Evolutionary conservation across 2,329 filamentous ascomycete species (phyloP).

Genomic region (Coniochaeta hoffmannii): DNA sequence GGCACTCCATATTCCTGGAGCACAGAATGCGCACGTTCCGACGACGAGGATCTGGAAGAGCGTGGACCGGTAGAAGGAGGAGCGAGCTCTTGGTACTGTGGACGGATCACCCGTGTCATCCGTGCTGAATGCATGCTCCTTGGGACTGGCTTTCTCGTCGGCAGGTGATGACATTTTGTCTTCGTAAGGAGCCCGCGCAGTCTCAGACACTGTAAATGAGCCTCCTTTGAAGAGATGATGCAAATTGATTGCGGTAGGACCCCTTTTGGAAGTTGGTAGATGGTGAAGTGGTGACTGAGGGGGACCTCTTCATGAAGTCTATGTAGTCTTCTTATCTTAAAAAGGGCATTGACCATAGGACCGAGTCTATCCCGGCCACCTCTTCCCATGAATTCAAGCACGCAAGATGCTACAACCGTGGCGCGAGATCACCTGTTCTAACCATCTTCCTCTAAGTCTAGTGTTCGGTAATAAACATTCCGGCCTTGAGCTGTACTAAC

Average conservation of each 20-base stretch:
- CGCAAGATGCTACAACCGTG: background rate
- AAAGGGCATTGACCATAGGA: background rate
- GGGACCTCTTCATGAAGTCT: background rate
- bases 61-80: constrained; percentile 18
- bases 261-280: background rate
- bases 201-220: background rate
- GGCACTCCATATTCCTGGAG: constrained; percentile 33
- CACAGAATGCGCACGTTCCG: constrained; percentile 30
- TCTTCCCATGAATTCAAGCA: background rate
- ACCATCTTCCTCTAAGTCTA: background rate
- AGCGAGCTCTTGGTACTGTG: background rate
- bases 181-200: background rate
- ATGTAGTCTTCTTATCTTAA: background rate
- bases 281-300: background rate
- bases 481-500: background rate
- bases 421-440: background rate
- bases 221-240: background rate
- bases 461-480: background rate
- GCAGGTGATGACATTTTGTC: background rate
- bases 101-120: background rate
- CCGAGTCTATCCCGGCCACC: background rate
- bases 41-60: constrained; percentile 31
- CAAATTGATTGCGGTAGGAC: background rate
- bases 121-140: background rate
- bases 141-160: background rate